Evolutionary conservation across 768 basidiomycete genomes (phyloP).

Genomic region (Coprinellus micaceus): DNA sequence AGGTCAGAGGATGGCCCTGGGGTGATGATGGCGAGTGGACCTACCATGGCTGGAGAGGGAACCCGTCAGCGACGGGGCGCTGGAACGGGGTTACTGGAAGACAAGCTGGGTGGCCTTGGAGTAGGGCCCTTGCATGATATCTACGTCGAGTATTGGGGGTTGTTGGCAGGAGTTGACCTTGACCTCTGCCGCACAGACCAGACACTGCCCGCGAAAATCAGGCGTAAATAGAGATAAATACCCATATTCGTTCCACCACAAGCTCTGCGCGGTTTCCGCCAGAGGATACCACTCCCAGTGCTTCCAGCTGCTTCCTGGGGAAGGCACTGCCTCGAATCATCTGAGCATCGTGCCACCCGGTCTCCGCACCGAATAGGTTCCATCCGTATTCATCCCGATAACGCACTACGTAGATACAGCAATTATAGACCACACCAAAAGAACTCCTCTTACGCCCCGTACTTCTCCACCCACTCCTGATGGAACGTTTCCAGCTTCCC

Average conservation of each 20-base stretch:
- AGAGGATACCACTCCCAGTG: not conserved
- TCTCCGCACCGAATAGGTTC: conserved; percentile 1
- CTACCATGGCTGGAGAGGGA: conserved; percentile 41
- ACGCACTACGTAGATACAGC: conserved; percentile 1
- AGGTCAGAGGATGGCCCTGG: conserved; percentile 6
- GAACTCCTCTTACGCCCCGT: conserved; percentile 18
- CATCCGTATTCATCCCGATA: not conserved
- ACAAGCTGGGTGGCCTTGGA: conserved; percentile 31
- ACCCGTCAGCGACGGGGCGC: conserved; percentile 56
- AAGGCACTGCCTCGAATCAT: not conserved
- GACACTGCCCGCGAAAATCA: conserved; percentile 18
- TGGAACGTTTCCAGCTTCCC: conserved; percentile 64
- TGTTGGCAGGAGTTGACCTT: conserved; percentile 52
- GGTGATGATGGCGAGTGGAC: conserved; percentile 8
- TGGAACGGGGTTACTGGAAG: conserved; percentile 50
- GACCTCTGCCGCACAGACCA: conserved; percentile 20
- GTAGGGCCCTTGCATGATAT: conserved; percentile 41
- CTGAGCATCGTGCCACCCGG: not conserved
- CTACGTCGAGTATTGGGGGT: conserved; percentile 25
- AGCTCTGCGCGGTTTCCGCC: conserved; percentile 1
- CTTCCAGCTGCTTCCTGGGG: not conserved
- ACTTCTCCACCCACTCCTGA: conserved; percentile 31
- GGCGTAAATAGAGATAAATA: conserved; percentile 11
- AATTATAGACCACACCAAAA: not conserved
- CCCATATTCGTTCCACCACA: not conserved